Base-by-base conservation (phyloP, 2,329 filamentous ascomycete genomes). In the Trichoderma cornu-damae region DNA sequence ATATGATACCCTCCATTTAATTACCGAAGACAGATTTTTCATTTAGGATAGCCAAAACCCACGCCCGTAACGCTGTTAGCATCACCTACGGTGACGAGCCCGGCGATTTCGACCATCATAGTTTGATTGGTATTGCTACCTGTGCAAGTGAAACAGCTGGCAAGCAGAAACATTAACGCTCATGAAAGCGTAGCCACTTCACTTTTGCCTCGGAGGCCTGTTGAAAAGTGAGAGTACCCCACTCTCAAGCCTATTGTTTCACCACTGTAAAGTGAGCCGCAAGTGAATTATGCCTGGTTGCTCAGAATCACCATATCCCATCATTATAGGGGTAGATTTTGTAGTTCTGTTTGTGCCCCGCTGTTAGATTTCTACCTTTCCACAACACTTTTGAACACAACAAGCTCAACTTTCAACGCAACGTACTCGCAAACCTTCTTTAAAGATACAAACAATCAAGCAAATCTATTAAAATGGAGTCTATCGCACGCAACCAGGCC, bases 171-270 rank as follows among this genome's bases (percentile, higher is more conserved):
- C n/a, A n/a, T n/a, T n/a, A n/a, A n/a, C n/a, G n/a, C n/a, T n/a
- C n/a, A n/a, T n/a, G n/a, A n/a, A n/a, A n/a, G n/a, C n/a, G n/a
- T n/a, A 28, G 26, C 26, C 26, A 28, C 26, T 28, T 28, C 26
- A 28, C 26, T 28, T 28, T 28, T 28, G 26, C 26, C 26, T 28
- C 26, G 26, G 26, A 28, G 3, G 75, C 77, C 24, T 85, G 82
- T 69, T 81, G 77, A 47, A 77, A 75, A 62, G 75, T 81, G 22
- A 85, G 84, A 24, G 40, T 44, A 5, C n/a, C n/a, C 12, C 35
- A 6, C 35, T 38, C 5, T 11, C n/a, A 16, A 38, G 3, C 12
- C 12, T n/a, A 24, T 8, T 42, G 11, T 42, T 8, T 22, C 20
- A n/a, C n/a, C 38, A 24, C 38, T 14, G 22, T 42, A 14, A 24